A percentile compares a stretch with the other conserved stretches of the same genome.
These are phyloP conservation scores for Rhizophora apiculata DNA, from an alignment of 345 rosid genomes.

Conservation along the genomic window DNA sequence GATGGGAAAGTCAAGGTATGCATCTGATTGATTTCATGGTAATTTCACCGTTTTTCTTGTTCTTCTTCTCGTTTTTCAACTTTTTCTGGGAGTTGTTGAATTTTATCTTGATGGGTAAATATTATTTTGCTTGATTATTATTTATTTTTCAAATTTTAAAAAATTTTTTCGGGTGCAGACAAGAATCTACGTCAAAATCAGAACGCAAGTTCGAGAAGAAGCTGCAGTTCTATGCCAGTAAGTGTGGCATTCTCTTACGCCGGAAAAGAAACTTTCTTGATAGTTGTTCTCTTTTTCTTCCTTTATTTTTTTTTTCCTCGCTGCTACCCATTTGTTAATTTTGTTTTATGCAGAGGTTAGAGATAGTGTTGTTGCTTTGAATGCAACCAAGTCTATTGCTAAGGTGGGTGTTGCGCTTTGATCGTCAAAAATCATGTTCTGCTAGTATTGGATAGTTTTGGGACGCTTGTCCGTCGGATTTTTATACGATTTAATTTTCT, in stretches of 20 bases:
- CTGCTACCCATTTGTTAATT: not conserved
- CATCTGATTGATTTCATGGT: not conserved
- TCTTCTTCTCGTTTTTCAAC: not conserved
- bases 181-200: conserved; percentile 14
- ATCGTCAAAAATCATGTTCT: too few species aligned
- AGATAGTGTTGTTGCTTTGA: conserved; percentile 17
- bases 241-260: not conserved
- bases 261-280: not conserved
- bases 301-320: not conserved
- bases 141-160: not conserved
- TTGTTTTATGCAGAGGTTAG: conserved; percentile 24
- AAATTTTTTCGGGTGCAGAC: not conserved
- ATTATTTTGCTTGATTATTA: not conserved
- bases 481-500: too few species aligned
- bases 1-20: conserved; percentile 19
- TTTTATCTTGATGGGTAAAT: too few species aligned
- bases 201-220: conserved; percentile 28
- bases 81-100: too few species aligned
- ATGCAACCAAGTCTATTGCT: conserved; percentile 24
- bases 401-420: conserved; percentile 9
- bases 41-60: not conserved
- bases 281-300: not conserved
- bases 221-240: conserved; percentile 22
- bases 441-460: too few species aligned
- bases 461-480: too few species aligned